A percentile compares a stretch with the other conserved stretches of the same genome.
Evolutionary conservation across 306 rosid species (phyloP).

Genomic region (Senna tora): DNA sequence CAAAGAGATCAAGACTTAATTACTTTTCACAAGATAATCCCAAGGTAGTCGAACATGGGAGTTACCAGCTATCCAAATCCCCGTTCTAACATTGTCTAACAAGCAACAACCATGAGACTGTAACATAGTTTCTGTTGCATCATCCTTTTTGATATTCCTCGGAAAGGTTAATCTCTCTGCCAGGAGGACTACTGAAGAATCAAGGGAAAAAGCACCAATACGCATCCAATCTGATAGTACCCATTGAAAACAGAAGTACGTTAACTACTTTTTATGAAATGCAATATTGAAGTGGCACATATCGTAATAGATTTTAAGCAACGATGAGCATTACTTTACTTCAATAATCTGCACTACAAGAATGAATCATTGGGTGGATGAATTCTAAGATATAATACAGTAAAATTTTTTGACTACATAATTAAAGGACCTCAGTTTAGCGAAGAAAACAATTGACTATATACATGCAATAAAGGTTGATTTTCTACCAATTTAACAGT

Average conservation of each 20-base stretch:
- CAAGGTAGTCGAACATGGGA: conserved; percentile 25
- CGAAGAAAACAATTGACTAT: neutral
- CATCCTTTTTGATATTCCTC: conserved; percentile 46
- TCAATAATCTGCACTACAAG: conserved; percentile 17
- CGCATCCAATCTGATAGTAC: conserved; percentile 86
- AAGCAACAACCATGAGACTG: conserved; percentile 70
- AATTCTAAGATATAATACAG: conserved; percentile 9
- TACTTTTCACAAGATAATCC: conserved; percentile 9
- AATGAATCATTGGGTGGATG: conserved; percentile 24
- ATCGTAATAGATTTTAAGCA: neutral
- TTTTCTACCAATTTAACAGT: neutral
- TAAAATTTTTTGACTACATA: neutral
- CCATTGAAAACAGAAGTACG: conserved; percentile 25
- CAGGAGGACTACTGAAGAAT: conserved; percentile 68
- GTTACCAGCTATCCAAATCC: conserved; percentile 97
- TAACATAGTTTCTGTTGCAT: conserved; percentile 51
- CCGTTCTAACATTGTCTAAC: conserved; percentile 68
- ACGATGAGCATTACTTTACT: neutral
- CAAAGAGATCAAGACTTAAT: conserved; percentile 22
- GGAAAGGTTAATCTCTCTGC: conserved; percentile 66
- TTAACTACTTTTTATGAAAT: conserved; percentile 24
- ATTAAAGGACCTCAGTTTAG: neutral
- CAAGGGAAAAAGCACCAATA: conserved; percentile 84
- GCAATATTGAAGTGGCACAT: conserved; percentile 10
- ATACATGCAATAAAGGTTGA: neutral